Base-by-base conservation (phyloP, 2,329 filamentous ascomycete genomes). In the Venturia asperata region DNA sequence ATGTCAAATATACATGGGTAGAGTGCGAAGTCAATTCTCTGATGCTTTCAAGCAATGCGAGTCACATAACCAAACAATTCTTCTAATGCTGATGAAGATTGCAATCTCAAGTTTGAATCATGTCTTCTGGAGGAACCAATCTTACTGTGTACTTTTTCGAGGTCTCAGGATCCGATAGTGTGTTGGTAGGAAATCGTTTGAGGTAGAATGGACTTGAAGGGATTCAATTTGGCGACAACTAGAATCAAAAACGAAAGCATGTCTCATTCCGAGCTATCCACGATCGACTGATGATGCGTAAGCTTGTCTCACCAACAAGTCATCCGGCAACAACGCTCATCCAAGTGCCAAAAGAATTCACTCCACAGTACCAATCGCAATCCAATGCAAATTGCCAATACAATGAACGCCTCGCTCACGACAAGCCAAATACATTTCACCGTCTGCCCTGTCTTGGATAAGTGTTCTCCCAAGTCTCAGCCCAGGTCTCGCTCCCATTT, bases 401-500 rank as follows among this genome's bases (percentile, higher is more conserved):
- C n/a, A 49, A 49, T 21, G 45, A 49, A n/a, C 45, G 45, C 45
- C 45, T 49, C 45, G 45, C n/a, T 49, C 45, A 4, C n/a, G 24
- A n/a, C 7, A 49, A 49, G n/a, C 13, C 45, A 49, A 19, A n/a
- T n/a, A 17, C n/a, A 10, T 11, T 24, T 52, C 47, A 61, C 21
- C 60, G 34, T 9, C 60, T 61, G 6, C 60, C 60, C 39, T 43
- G 27, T 45, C 60, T 11, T 27, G 60, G 19, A 17, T 43, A 61
- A 21, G n/a, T 39, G 24, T 61, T 61, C 1, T 61, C 60, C 60
- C 60, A 61, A 10, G 39, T 42, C 37, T 61, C 60, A 7, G 39
- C 60, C 60, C 60, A 61, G 13, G 21, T 45, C 60, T 61, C 42
- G 21, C 34, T 27, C 17, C 39, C 37, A 27, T 43, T 19, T 37